Conservation (phyloP, 2,329 filamentous ascomycete species). For the Claviceps cyperi region DNA sequence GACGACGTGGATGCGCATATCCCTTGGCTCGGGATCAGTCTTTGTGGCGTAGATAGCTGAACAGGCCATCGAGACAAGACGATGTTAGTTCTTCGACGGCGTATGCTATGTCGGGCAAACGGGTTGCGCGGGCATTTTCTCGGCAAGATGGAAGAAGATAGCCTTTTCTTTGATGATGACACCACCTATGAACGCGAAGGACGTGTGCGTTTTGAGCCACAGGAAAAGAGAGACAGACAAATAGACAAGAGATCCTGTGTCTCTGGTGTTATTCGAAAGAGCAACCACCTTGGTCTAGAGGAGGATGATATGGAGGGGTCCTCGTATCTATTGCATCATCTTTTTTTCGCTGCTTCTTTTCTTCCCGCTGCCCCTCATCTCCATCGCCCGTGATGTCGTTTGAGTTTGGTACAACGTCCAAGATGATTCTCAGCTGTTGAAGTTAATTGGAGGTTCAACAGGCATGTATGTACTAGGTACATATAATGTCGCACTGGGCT, state of each 20-base stretch:
- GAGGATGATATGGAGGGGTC: not conserved
- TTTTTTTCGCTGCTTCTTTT: not conserved
- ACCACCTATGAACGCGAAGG: not conserved
- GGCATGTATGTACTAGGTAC: not conserved
- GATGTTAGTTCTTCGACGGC: not conserved
- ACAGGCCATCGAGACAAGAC: not conserved
- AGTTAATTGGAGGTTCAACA: too few relatives aligned
- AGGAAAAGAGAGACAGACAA: too few relatives aligned
- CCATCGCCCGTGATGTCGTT: too few relatives aligned
- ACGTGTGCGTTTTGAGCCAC: not conserved
- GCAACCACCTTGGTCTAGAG: not conserved
- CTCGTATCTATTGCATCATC: not conserved
- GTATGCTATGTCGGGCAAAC: not conserved
- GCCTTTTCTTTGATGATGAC: not conserved
- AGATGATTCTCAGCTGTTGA: not conserved
- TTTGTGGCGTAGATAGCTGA: slow-evolving; percentile 1
- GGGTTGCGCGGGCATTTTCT: not conserved
- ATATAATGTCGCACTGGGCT: not conserved
- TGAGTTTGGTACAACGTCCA: not conserved
- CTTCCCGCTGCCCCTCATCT: not conserved
- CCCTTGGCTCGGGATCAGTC: not conserved
- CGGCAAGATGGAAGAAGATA: too few relatives aligned
- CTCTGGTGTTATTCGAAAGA: not conserved
- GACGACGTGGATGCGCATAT: not conserved
- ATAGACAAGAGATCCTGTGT: not conserved